Evolutionary conservation across 23 red algal species (phyloP).

Genomic region (Chondrus crispus): DNA sequence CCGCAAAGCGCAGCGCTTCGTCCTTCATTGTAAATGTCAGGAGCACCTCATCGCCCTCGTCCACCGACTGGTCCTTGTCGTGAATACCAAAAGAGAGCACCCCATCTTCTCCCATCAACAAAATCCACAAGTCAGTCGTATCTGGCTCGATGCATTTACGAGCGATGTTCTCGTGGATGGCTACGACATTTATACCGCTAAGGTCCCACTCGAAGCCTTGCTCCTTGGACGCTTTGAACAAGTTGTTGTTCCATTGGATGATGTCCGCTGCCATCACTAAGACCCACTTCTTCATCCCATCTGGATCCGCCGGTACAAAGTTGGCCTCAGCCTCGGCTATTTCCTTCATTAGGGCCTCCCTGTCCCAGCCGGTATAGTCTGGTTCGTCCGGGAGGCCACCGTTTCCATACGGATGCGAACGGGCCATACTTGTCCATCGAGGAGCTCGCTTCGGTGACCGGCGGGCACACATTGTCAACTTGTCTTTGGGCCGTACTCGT

Average conservation of each 20-base stretch:
- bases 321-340: background rate
- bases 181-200: background rate
- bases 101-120: background rate
- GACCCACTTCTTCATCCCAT: slow-evolving; percentile 4
- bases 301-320: background rate
- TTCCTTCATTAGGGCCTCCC: background rate
- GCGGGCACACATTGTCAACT: too few relatives aligned
- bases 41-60: background rate
- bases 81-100: background rate
- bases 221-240: slow-evolving; percentile 36
- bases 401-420: slow-evolving; percentile 51
- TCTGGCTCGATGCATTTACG: background rate
- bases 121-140: too few relatives aligned
- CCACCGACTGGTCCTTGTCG: background rate
- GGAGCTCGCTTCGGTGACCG: too few relatives aligned
- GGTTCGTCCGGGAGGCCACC: slow-evolving; percentile 19
- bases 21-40: slow-evolving; percentile 4
- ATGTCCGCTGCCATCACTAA: slow-evolving; percentile 25
- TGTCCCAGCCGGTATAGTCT: slow-evolving; percentile 25
- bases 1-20: background rate
- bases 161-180: background rate
- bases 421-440: background rate
- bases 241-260: slow-evolving; percentile 58
- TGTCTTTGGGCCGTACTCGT: too few relatives aligned
- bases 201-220: slow-evolving; percentile 27